Percentiles rank a stretch among this genome's conserved stretches.
These are phyloP conservation scores for Hypoxylon sp. DNA, from an alignment of 2,329 filamentous ascomycete genomes.

Conservation along the genomic window DNA sequence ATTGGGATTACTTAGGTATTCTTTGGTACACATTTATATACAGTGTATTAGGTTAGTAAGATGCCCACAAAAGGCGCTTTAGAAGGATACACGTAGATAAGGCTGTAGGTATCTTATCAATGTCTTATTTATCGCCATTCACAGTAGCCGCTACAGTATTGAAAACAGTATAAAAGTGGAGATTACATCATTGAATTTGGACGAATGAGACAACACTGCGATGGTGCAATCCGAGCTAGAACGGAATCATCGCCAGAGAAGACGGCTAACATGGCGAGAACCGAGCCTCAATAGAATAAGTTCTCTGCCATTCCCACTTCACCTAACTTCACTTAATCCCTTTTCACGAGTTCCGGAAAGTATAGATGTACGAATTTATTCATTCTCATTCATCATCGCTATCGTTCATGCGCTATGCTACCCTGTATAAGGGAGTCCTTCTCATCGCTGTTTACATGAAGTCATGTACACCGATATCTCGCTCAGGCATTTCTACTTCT, in stretches of 20 bases:
- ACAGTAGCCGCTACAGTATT: constrained; percentile 31
- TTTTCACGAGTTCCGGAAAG: constrained; percentile 11
- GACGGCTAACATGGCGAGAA: constrained; percentile 42
- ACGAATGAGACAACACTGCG: constrained; percentile 39
- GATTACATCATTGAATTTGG: constrained; percentile 31
- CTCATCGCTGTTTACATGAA: constrained; percentile 22
- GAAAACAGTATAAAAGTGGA: constrained; percentile 11
- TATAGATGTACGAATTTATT: constrained; percentile 15
- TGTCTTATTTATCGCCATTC: neutral
- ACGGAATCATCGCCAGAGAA: constrained; percentile 42
- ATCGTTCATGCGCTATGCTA: constrained; percentile 3
- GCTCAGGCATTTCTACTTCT: constrained; percentile 1
- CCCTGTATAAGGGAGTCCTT: constrained; percentile 1
- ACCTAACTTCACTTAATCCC: constrained; percentile 45
- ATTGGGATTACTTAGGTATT: neutral
- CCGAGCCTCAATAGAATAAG: constrained; percentile 47
- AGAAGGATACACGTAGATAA: neutral
- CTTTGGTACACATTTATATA: neutral
- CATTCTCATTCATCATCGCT: constrained; percentile 27
- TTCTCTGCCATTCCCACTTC: constrained; percentile 45
- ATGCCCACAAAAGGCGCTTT: neutral
- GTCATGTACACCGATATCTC: constrained; percentile 18
- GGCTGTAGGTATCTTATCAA: neutral
- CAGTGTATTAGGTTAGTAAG: neutral
- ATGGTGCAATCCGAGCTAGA: constrained; percentile 54